Evolutionary conservation across 2,329 filamentous ascomycete species (phyloP).

Genomic region (Madurella fahalii): DNA sequence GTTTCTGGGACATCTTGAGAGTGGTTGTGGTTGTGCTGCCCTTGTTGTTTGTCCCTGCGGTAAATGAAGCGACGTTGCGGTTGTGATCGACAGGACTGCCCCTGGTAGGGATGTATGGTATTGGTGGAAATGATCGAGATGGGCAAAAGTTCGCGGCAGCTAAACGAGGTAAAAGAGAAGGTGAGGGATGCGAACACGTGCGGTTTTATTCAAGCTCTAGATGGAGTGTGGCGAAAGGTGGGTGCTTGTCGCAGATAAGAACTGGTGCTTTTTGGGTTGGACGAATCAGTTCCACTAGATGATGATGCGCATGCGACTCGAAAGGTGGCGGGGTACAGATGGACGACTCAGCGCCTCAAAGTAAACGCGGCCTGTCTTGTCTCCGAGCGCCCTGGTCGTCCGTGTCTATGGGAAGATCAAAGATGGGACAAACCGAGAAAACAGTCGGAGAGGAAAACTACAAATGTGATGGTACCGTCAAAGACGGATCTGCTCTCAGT

Average conservation of each 20-base stretch:
- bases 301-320: background rate
- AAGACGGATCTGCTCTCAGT: background rate
- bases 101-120: background rate
- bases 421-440: background rate
- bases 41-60: background rate
- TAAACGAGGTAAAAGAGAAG: no score
- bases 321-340: background rate
- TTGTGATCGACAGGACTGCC: background rate
- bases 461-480: background rate
- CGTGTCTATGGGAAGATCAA: background rate
- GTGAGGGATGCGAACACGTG: background rate
- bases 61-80: background rate
- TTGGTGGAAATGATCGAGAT: no score
- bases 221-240: background rate
- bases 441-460: background rate
- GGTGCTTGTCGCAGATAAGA: background rate
- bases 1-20: constrained; percentile 41
- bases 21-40: background rate
- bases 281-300: background rate
- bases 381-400: no score
- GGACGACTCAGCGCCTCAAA: background rate
- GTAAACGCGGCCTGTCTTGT: background rate
- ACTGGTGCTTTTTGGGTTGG: background rate
- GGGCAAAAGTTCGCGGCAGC: no score
- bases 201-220: background rate